A percentile compares a stretch with the other conserved stretches of the same genome.
These are phyloP conservation scores for Russula sp. DNA, from an alignment of 768 basidiomycete genomes.

Conservation along the genomic window DNA sequence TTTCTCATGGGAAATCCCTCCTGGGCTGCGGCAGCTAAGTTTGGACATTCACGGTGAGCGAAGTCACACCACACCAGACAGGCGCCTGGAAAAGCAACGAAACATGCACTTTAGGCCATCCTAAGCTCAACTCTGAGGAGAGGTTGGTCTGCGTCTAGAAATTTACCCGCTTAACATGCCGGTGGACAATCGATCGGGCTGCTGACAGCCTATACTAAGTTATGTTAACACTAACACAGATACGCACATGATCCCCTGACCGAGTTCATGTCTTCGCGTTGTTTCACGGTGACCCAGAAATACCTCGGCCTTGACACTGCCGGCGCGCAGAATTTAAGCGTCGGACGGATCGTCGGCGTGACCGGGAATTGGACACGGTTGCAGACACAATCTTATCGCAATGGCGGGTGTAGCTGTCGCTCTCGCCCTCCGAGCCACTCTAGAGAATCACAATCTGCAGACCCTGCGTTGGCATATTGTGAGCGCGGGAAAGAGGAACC, in stretches of 20 bases:
- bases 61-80: slow-evolving; percentile 1
- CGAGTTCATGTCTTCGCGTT: slow-evolving; percentile 60
- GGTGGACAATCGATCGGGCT: neutral
- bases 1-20: too few relatives aligned
- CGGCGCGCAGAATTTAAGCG: slow-evolving; percentile 67
- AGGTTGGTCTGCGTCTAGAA: slow-evolving; percentile 40
- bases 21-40: slow-evolving; percentile 60
- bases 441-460: slow-evolving; percentile 59
- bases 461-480: too few relatives aligned
- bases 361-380: slow-evolving; percentile 59
- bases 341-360: slow-evolving; percentile 61
- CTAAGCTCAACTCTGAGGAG: slow-evolving; percentile 66
- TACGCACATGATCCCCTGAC: slow-evolving; percentile 70
- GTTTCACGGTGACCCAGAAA: slow-evolving; percentile 67
- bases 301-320: slow-evolving; percentile 73
- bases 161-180: neutral
- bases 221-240: too few relatives aligned
- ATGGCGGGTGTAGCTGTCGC: slow-evolving; percentile 73
- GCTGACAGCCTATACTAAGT: neutral
- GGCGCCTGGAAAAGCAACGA: neutral
- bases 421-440: slow-evolving; percentile 67
- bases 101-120: slow-evolving; percentile 46
- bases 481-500: too few relatives aligned
- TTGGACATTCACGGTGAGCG: slow-evolving; percentile 66
- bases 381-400: slow-evolving; percentile 84